phyloP scores from a whole-genome alignment of 345 rosid genomes.

The Linum usitatissimum region DNA sequence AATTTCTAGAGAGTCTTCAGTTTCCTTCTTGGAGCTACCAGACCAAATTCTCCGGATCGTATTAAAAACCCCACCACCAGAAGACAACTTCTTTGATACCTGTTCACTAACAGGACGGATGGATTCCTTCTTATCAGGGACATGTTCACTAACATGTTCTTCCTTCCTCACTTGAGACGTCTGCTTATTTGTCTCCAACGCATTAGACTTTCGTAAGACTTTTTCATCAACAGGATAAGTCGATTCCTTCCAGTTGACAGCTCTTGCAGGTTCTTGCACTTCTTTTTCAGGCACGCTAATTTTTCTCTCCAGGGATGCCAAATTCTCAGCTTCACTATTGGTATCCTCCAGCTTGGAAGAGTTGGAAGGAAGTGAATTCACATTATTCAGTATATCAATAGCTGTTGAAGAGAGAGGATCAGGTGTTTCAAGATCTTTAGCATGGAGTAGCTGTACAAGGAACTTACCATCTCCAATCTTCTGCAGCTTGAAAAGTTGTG shows the following conservation, averaged over 20 bases:
- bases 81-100: slow-evolving; percentile 6
- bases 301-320: slow-evolving; percentile 8
- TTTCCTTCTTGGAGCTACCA: slow-evolving; percentile 22
- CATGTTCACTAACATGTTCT: background rate
- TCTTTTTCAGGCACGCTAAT: slow-evolving; percentile 13
- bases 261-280: slow-evolving; percentile 16
- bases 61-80: slow-evolving; percentile 28
- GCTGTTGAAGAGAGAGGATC: slow-evolving; percentile 10
- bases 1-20: slow-evolving; percentile 8
- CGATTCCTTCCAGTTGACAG: slow-evolving; percentile 10
- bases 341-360: slow-evolving; percentile 16
- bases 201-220: background rate
- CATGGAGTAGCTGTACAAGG: slow-evolving; percentile 19
- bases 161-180: background rate
- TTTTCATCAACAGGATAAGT: background rate
- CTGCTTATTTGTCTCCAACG: background rate
- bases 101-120: slow-evolving; percentile 11
- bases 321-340: slow-evolving; percentile 14
- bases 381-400: slow-evolving; percentile 8
- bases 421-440: slow-evolving; percentile 25
- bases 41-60: slow-evolving; percentile 40
- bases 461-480: slow-evolving; percentile 30
- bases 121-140: slow-evolving; percentile 16
- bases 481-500: slow-evolving; percentile 37
- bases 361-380: slow-evolving; percentile 4